Conservation (phyloP, 306 rosid genomes). For the Castanospermum australe region DNA sequence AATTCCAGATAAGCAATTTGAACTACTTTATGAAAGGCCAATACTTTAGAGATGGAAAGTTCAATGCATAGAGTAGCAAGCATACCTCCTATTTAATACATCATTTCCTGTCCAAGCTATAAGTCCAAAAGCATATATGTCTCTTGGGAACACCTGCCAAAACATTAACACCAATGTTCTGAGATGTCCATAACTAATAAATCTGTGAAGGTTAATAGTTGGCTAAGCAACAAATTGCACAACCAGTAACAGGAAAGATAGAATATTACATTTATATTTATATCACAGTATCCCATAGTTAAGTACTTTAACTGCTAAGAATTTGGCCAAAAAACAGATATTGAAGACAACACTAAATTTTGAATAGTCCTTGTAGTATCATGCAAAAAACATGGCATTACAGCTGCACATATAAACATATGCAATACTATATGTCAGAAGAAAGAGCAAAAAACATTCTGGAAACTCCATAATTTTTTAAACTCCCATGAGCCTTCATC, state of each 20-base stretch:
- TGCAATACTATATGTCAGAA: not conserved
- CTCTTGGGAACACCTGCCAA: slow-evolving; percentile 79
- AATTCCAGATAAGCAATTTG: not conserved
- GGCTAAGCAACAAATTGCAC: slow-evolving; percentile 11
- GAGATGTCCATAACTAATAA: not conserved
- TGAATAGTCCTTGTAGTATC: not conserved
- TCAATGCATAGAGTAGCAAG: not conserved
- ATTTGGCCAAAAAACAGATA: not conserved
- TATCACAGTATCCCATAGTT: not conserved
- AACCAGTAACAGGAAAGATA: not conserved
- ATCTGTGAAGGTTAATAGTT: not conserved
- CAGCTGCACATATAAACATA: not conserved
- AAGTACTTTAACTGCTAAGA: not conserved
- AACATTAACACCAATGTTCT: slow-evolving; percentile 3
- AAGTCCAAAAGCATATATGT: slow-evolving; percentile 84
- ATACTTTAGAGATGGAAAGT: not conserved
- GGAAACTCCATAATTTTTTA: not conserved
- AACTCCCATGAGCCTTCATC: not conserved
- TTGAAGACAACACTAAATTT: not conserved
- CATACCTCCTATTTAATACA: slow-evolving; percentile 85
- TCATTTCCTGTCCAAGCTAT: slow-evolving; percentile 95
- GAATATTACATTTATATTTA: not conserved
- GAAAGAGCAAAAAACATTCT: not conserved
- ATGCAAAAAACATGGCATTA: not conserved
- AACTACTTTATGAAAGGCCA: not conserved